Percentiles rank a stretch among this genome's conserved stretches.
These are phyloP conservation scores for Colletotrichum karsti DNA, from an alignment of 2,329 filamentous ascomycete genomes.

Conservation along the genomic window DNA sequence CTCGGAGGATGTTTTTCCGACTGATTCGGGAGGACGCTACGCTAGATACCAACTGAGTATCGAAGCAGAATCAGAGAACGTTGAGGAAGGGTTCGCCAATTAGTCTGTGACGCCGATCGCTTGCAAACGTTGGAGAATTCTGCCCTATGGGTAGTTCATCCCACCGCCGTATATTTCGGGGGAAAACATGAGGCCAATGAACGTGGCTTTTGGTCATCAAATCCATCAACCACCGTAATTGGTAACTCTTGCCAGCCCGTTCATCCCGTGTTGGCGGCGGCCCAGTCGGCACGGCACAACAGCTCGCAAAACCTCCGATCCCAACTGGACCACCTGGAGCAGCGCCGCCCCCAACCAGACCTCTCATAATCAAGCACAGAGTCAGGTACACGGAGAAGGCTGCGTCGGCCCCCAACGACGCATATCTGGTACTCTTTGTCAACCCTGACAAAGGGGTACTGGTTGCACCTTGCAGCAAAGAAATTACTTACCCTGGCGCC, in stretches of 20 bases:
- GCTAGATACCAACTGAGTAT: neutral
- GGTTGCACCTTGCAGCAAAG: neutral
- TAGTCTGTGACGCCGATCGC: slow-evolving; percentile 9
- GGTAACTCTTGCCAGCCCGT: neutral
- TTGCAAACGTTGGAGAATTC: neutral
- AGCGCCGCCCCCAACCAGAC: neutral
- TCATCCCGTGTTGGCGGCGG: slow-evolving; percentile 5
- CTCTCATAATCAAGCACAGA: no score
- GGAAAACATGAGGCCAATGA: neutral
- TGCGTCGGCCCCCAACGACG: neutral
- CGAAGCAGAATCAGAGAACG: neutral
- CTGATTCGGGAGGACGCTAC: neutral
- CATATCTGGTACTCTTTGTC: neutral
- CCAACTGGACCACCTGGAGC: neutral
- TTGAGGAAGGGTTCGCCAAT: slow-evolving; percentile 1
- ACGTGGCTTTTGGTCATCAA: neutral
- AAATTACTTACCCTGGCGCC: neutral
- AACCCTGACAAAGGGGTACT: neutral
- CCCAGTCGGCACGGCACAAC: neutral
- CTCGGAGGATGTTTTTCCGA: neutral
- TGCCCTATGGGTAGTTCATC: slow-evolving; percentile 15
- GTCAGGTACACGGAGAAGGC: neutral
- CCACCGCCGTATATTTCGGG: neutral
- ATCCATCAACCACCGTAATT: neutral
- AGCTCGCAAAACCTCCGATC: neutral